phyloP scores from a whole-genome alignment of 2,329 filamentous ascomycete species.

The Sporothrix euskadiensis region DNA sequence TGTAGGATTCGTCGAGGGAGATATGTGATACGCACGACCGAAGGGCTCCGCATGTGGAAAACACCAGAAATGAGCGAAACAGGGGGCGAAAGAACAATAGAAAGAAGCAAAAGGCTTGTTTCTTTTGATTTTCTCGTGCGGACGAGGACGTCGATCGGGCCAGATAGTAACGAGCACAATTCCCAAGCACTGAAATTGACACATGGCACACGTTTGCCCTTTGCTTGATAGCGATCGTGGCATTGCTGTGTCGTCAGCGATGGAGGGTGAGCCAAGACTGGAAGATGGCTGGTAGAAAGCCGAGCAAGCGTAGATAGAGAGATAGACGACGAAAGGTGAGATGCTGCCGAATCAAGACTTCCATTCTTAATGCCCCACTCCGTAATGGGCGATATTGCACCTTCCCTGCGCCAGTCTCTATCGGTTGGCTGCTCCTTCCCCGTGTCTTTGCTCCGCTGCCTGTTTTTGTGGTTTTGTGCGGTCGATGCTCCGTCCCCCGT shows the following conservation, averaged over 20 bases:
- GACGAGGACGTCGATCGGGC: background rate
- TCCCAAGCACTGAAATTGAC: slow-evolving; percentile 25
- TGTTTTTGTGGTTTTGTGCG: background rate
- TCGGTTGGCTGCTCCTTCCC: slow-evolving; percentile 7
- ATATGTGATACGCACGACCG: background rate
- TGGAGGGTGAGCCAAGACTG: background rate
- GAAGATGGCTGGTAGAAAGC: slow-evolving; percentile 7
- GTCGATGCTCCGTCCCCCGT: background rate
- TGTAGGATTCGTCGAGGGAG: background rate
- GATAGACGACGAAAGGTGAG: background rate
- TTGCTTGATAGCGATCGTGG: slow-evolving; percentile 3
- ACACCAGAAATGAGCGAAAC: background rate
- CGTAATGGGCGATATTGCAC: background rate
- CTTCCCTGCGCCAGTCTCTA: background rate
- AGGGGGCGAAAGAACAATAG: background rate
- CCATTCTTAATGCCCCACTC: background rate
- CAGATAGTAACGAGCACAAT: background rate
- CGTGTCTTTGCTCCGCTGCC: slow-evolving; percentile 2
- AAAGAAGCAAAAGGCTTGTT: background rate
- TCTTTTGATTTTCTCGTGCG: background rate
- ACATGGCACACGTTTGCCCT: slow-evolving; percentile 21
- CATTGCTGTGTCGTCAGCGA: slow-evolving; percentile 3
- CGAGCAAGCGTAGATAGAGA: background rate
- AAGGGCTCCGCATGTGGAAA: background rate
- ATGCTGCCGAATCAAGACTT: background rate